Base-by-base conservation (phyloP, 805 yeast genomes). In the Yarrowia keelungensis region DNA sequence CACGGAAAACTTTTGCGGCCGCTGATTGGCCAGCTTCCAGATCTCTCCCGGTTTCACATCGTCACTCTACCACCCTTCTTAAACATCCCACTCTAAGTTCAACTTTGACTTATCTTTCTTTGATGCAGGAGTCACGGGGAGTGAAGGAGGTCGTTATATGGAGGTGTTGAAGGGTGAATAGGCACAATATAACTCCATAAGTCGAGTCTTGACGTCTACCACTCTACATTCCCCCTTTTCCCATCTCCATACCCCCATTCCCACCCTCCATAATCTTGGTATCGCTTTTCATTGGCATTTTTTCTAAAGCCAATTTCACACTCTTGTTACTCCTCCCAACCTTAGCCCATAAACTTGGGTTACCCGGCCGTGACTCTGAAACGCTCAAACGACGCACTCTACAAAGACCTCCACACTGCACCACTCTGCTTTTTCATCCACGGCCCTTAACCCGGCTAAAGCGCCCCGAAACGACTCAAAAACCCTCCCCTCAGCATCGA, bases 321-420 rank as follows among this genome's bases (percentile, higher is more conserved):
- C 32, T 16, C 26, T 51, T 50, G 19, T 26, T 54, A 19, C 62
- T 56, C 47, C 62, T 56, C 46, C 62, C 62, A 56, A 56, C 47
- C 61, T 54, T 39, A 22, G 61, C 61, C 22, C 39, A 35, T 10
- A 49, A 49, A 8, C 35, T n/a, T 12, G 26, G 38, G 39, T 56
- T 56, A 56, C 62, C 62, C 62, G 41, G 42, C 47, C 47, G 26
- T 26, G 62, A 56, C 47, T 56, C 46, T 41, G 62, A 56, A 56
- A 56, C 62, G 62, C 62, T 41, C 62, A 56, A 56, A 56, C 61
- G 62, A 56, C 47, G 62, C 62, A 56, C 62, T 56, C 62, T 54
- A 14, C 14, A 26, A 26, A 12, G 26, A 16, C n/a, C 61, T 54
- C 61, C 35, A 54, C 61, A 54, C 61, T 39, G 61, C 61, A 38